Evolutionary conservation across 208 protist genomes (phyloP), one percentile per base, ranked within the genome.

Genomic region (Trypanosoma caninum): DNA sequence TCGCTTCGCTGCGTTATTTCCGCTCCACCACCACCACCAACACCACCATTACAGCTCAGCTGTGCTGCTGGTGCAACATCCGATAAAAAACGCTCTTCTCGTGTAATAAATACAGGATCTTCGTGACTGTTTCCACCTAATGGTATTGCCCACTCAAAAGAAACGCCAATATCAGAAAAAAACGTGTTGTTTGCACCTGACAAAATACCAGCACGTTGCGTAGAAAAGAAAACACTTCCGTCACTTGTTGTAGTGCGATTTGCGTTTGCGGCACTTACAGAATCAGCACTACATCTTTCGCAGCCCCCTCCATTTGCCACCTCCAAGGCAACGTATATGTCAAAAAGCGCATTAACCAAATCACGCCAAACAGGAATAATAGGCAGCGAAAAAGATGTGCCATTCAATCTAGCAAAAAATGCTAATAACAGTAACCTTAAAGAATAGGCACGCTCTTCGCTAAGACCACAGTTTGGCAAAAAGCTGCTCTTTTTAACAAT

Each of bases 281-380:
- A 31, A 35, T 7, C 30, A 35, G 55, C n/a, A 20, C 16, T 25
- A 42, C 6, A 6, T 37, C 9, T 13, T 11, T 14, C 25, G 22
- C 11, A 22, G 28, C 14, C 13, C 23, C 20, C 37, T 23, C 31
- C 52, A 33, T 46, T 16, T 18, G 35, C 22, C 20, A 46, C 16
- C 14, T 61, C 63, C 33, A 69, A 23, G n/a, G 45, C 22, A 7
- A 69, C 45, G 48, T 61, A 69, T 0, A 25, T 40, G 22, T 69
- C 63, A 44, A 69, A 69, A n/a, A 69, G 20, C 6, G 45, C 23
- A 20, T 59, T 70, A 2, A 47, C 64, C 56, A 70, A 63, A 16
- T 70, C 64, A 31, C 48, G 50, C 27, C 64, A 22, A 35, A 70
- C 55, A 10, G 62, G 55, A 22, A 28, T 20, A 11, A 61, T 51